Base-by-base conservation (phyloP, 495 filamentous ascomycete genomes). In the Cryomyces minteri region DNA sequence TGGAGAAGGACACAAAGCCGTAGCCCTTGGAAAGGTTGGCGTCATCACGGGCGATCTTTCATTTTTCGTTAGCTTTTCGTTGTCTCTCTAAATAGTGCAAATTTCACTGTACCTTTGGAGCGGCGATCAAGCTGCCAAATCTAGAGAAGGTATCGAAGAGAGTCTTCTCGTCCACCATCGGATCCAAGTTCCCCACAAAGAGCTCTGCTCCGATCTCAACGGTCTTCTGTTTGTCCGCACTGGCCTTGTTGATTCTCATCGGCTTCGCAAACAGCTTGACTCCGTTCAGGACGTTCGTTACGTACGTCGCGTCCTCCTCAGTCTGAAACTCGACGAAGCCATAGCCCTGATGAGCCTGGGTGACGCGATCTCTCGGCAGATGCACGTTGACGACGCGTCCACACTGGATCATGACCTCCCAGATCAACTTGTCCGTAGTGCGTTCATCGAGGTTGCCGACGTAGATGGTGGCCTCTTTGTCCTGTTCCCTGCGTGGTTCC, bases 381-480 rank as follows among this genome's bases (percentile, higher is more conserved):
- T 99, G 90, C 41, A 99, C 88, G 61, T 95, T 95, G 56, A 92
- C 83, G 54, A 99, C 86, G 48, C 86, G 86, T 38, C 92, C 90
- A 50, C 82, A 84, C 67, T 99, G 90, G 36, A 93, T 73, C 88
- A 96, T 95, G 53, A 99, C 72, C 70, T 96, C 90, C 79, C 85
- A 94, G 54, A 99, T 77, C 42, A 95, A 67, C 53, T 79, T 80
- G 62, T 95, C 85, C 44, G 83, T 79, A 44, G 85, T 84, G 57
- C 92, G 81, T 65, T 99, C 90, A 63, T 99, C 90, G 55, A 99
- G 81, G 61, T 96, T 96, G 60, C 90, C 90, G 51, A 96, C 79
- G 63, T 99, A 99, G 60, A 95, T 83, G 12, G 90, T 99, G 41
- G 88, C 88, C 65, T 96, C 90, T 60, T 96, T 96, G 61, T 96